phyloP scores from a whole-genome alignment of 192 early-diverging fungal species.

The Chytriomyces confervae region DNA sequence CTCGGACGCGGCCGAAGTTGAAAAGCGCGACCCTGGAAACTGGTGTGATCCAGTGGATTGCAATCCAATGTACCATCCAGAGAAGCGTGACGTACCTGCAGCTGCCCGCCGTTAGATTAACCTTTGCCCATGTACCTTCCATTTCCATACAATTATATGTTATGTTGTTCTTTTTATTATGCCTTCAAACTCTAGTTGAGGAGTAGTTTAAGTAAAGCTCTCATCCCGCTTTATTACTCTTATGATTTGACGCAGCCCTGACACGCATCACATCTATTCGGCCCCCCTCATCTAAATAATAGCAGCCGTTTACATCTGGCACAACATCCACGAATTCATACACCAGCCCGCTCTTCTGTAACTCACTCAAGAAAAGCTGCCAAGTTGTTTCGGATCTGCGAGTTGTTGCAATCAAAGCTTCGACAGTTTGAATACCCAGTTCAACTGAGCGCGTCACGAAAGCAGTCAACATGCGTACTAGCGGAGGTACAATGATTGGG shows the following conservation, averaged over 20 bases:
- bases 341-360: not conserved
- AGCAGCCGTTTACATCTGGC: not conserved
- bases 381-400: conserved; percentile 14
- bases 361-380: conserved; percentile 14
- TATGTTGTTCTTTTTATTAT: too few species aligned
- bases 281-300: conserved; percentile 26
- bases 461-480: conserved; percentile 32
- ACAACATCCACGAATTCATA: not conserved
- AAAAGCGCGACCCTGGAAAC: too few species aligned
- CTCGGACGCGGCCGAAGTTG: too few species aligned
- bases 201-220: too few species aligned
- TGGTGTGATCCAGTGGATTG: too few species aligned
- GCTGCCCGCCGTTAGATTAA: too few species aligned
- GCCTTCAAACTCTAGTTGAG: too few species aligned
- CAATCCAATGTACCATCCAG: too few species aligned
- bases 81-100: too few species aligned
- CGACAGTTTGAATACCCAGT: not conserved
- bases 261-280: conserved; percentile 14
- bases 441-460: conserved; percentile 23
- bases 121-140: too few species aligned
- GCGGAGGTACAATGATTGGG: conserved; percentile 38
- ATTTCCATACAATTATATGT: too few species aligned
- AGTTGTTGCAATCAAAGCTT: conserved; percentile 30
- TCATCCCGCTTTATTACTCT: too few species aligned
- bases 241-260: not conserved